Evolutionary conservation across 2,329 filamentous ascomycete genomes (phyloP), one percentile per base, ranked within the genome.

Genomic region (Apiospora malaysiana): DNA sequence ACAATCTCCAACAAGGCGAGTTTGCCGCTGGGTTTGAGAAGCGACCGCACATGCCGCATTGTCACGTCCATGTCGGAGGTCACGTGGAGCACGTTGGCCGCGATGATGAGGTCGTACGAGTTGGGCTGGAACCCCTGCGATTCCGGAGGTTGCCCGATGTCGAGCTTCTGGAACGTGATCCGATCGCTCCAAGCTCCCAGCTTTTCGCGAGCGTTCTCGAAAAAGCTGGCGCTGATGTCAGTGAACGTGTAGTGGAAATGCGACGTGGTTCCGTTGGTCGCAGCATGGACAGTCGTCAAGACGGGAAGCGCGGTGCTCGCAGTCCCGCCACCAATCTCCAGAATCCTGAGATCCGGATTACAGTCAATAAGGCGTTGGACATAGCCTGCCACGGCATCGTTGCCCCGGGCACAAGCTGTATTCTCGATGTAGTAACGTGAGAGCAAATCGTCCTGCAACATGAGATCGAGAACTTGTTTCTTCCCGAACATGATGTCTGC

Each of bases 351-450:
- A 27, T 73, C 66, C 1, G 74, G 74, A 5, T 76, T 71, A 16
- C 73, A 71, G 49, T 78, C 72, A 9, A 45, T 67, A 6, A 77
- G 40, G 14, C 73, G 47, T n/a, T 51, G 37, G 21, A 70, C 47
- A 32, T 63, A 74, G 25, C 16, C 37, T 2, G 40, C 72, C 68
- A 73, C 12, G 8, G 68, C 66, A 37, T 70, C 51, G 12, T 75
- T 68, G 23, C 32, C 32, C 32, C 32, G 32, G 6, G 32, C 32
- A 32, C 32, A 32, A 32, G 32, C 32, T 32, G 32, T 32, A 32
- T 32, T 32, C 32, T 32, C 32, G 32, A 32, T 32, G 77, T 86
- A 85, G 72, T 86, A 83, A 70, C 46, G 46, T 21, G 45, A 46
- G 45, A 46, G 45, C 18, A 46, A 21, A 21, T 46, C 21, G 45